Evolutionary conservation across 1,284 basidiomycete species (phyloP).

Genomic region (Ceratobasidium sp.): DNA sequence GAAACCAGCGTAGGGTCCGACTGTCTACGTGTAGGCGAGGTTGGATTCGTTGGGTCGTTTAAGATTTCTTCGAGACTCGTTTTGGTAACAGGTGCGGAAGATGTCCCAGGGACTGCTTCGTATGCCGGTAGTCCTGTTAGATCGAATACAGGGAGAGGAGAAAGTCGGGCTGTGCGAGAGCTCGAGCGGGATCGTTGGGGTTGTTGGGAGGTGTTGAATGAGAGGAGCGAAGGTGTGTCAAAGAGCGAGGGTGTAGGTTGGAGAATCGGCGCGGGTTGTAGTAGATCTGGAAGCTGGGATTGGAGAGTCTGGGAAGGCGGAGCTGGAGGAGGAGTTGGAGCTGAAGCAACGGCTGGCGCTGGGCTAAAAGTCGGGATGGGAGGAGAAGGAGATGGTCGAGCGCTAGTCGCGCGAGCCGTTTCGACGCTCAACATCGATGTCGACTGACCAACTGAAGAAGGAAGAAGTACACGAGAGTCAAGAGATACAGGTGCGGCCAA

Average conservation of each 20-base stretch:
- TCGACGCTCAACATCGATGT: background rate
- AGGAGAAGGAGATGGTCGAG: background rate
- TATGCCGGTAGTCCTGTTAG: constrained; percentile 21
- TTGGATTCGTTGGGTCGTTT: background rate
- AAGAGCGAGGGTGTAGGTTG: constrained; percentile 13
- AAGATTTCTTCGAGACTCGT: background rate
- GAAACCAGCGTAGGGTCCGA: constrained; percentile 29
- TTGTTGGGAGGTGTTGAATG: background rate
- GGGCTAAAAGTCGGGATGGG: background rate
- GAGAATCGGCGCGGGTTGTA: constrained; percentile 8
- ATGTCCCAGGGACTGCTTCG: background rate
- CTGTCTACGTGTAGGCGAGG: constrained; percentile 15
- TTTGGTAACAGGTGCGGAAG: constrained; percentile 4
- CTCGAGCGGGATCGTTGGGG: constrained; percentile 31
- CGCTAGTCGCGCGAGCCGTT: background rate
- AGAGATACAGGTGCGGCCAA: background rate
- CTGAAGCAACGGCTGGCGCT: background rate
- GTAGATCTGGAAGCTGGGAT: background rate
- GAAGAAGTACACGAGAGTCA: background rate
- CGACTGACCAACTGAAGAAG: background rate
- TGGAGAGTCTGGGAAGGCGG: background rate
- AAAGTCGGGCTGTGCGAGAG: constrained; percentile 28
- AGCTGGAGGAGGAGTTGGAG: background rate
- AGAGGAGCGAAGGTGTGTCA: background rate
- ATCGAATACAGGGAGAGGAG: constrained; percentile 33